Evolutionary conservation across 306 rosid genomes (phyloP).

Genomic region (Malus domestica): ASM211411v1 NC_041804.1:23806501-23807000

Average conservation of each 20-base stretch:
- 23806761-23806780: background rate
- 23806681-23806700: background rate
- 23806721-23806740: background rate
- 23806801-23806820: too few relatives aligned
- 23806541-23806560: background rate
- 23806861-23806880: too few relatives aligned
- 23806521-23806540: background rate
- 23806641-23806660: background rate
- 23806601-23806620: background rate
- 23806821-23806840: too few relatives aligned
- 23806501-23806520: background rate
- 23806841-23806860: too few relatives aligned
- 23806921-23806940: too few relatives aligned
- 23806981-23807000: too few relatives aligned
- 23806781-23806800: too few relatives aligned
- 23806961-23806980: too few relatives aligned
- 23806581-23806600: background rate
- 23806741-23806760: too few relatives aligned
- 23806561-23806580: background rate
- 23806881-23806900: too few relatives aligned
- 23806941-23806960: too few relatives aligned
- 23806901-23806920: too few relatives aligned
- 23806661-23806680: background rate
- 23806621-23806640: background rate
- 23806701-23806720: background rate